Evolutionary conservation across 306 rosid genomes (phyloP).

Genomic region (Hippophae tibetana): DNA sequence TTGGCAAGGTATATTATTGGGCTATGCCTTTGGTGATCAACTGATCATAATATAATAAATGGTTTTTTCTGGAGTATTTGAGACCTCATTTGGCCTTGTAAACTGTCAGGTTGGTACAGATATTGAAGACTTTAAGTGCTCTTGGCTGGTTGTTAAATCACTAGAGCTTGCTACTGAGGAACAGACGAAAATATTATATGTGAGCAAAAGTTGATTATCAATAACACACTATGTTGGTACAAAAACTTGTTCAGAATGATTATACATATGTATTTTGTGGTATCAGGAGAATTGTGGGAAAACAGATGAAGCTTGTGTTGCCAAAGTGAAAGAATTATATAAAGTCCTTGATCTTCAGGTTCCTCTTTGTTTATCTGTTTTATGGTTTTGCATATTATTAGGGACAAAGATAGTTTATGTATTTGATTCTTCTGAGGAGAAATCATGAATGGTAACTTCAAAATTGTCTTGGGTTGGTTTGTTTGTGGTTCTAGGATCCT

Average conservation of each 20-base stretch:
- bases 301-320: constrained; percentile 46
- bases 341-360: constrained; percentile 73
- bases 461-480: not conserved
- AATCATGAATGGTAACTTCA: not conserved
- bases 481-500: not conserved
- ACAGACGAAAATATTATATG: constrained; percentile 64
- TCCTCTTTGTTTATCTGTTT: not conserved
- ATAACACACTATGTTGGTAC: not conserved
- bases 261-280: constrained; percentile 6
- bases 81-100: constrained; percentile 23
- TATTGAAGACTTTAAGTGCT: constrained; percentile 94
- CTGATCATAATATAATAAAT: constrained; percentile 10
- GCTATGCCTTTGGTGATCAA: not conserved
- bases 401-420: not conserved
- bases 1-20: constrained; percentile 60
- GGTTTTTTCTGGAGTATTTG: not conserved
- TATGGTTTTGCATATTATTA: not conserved
- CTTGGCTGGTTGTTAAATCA: constrained; percentile 92
- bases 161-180: constrained; percentile 56
- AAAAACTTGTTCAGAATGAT: not conserved
- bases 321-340: constrained; percentile 66
- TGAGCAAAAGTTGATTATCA: constrained; percentile 26
- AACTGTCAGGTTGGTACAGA: constrained; percentile 81
- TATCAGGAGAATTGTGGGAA: constrained; percentile 75
- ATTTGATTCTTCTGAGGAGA: not conserved